Evolutionary conservation across 2,329 filamentous ascomycete genomes (phyloP).

Genomic region (Coccinonectria pachysandricola): DNA sequence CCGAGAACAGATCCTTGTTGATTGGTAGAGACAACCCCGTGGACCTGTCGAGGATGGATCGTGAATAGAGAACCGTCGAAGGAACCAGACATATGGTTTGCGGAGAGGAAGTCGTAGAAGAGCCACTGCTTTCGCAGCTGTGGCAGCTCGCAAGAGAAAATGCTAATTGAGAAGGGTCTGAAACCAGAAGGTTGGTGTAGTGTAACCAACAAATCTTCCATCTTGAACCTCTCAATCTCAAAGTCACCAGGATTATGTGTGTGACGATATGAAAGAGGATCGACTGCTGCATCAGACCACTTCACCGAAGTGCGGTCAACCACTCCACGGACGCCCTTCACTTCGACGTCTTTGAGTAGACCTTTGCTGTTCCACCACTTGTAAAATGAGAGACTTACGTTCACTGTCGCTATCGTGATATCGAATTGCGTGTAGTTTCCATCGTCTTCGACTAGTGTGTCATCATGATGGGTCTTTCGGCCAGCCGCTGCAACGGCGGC

Average conservation of each 20-base stretch:
- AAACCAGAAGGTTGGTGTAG: constrained; percentile 85
- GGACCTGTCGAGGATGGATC: constrained; percentile 86
- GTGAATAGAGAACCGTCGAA: constrained; percentile 95
- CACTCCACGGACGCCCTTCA: constrained; percentile 86
- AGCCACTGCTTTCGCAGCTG: constrained; percentile 92
- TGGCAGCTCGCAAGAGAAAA: constrained; percentile 90
- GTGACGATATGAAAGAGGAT: constrained; percentile 80
- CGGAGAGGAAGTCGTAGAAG: constrained; percentile 93
- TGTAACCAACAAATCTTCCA: constrained; percentile 86
- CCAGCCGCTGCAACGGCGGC: constrained; percentile 77
- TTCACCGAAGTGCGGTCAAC: constrained; percentile 78
- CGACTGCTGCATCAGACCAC: constrained; percentile 53
- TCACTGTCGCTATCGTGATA: constrained; percentile 85
- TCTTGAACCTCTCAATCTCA: constrained; percentile 91
- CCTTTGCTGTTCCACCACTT: constrained; percentile 99
- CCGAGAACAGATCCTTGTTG: constrained; percentile 44
- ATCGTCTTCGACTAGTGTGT: constrained; percentile 52
- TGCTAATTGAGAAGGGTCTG: constrained; percentile 89
- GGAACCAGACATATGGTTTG: constrained; percentile 91
- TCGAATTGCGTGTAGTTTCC: constrained; percentile 98
- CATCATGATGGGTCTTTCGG: constrained; percentile 34
- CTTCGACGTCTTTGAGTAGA: constrained; percentile 79
- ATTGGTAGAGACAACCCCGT: constrained; percentile 58
- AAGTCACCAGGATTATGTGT: constrained; percentile 88
- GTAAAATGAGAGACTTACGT: constrained; percentile 92